Evolutionary conservation across 1,284 basidiomycete species (phyloP), one percentile per base, ranked within the genome.

Genomic region (Ustilago shanxiensis): DNA sequence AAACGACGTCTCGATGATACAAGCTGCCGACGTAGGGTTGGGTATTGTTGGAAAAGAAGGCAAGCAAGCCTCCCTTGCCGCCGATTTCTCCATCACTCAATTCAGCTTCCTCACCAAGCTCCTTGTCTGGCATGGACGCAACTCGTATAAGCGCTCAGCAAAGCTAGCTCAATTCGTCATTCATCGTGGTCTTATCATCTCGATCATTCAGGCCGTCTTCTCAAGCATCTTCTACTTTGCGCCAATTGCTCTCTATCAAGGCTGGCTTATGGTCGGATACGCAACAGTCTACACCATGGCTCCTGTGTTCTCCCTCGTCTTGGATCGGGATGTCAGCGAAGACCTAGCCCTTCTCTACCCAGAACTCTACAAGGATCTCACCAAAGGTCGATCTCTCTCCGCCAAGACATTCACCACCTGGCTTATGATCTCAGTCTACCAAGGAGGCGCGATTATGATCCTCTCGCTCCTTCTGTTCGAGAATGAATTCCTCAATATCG

Each of bases 1-100:
- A 9, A 97, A 97, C 85, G 95, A 97, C 83, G 94, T 96, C 60
- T 94, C 93, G 83, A 96, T 96, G 94, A 96, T 96, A 76, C 94
- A 96, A 84, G 94, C 94, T 6, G 93, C 95, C 9, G 93, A 96
- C 79, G 93, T 96, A 55, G 95, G 95, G 37, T 90, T 99, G 33
- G 97, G 97, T 33, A 99, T 99, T 71, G 95, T 98, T 8, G 97
- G 97, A 18, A 99, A 99, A 86, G 97, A 99, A 88, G 97, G 97
- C 16, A 96, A 94, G 86, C 97, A 99, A 87, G 97, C 97, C 0
- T 97, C 95, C 0, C 90, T 99, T 2, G 96, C 97, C 0, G 97
- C 97, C 14, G 97, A 99, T 87, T 99, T 99, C 83, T 96, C 94
- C 4, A 93, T 99, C 74, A 95, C 91, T 3, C 97, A 99, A 85